Base-by-base conservation (phyloP, 805 yeast genomes). In the Candida wancherniae region DNA sequence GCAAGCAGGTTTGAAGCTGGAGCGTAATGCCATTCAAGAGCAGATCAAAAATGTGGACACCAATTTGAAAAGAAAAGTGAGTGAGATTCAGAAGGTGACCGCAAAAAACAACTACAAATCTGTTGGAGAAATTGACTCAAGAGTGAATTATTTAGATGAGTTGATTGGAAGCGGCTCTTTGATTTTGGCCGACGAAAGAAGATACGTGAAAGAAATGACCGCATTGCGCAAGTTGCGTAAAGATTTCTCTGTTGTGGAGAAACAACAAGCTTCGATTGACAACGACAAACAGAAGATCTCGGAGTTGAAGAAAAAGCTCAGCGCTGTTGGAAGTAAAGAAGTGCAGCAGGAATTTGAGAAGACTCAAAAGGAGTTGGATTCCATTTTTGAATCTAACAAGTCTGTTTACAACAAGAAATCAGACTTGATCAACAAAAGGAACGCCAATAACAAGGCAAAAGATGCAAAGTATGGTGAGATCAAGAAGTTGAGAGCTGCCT, bases 151-250 rank as follows among this genome's bases (percentile, higher is more conserved):
- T 44, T 73, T 86, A 51, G 97, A 92, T 56, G 72, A 70, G 24
- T 67, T 72, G 45, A 80, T 92, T 40, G 84, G 83, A 34, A 62
- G 82, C 29, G 97, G 97, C 42, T 61, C 71, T 26, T 69, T 92
- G 55, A 75, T 84, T 48, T 76, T 92, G 52, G 97, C 87, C 32
- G 95, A 90, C 42, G 99, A 92, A 72, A 81, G 85, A 67, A 73
- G 78, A 53, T 62, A 71, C 44, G 77, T 92, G 45, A 84, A 84
- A 64, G 97, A 90, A 64, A 83, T 86, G 71, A 73, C 86, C 31
- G 60, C 79, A 26, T 74, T 92, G 58, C 79, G 90, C 62, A 86
- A 84, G 63, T 64, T 83, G 54, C 77, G 80, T 53, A 82, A 81
- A 58, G 88, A 81, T 57, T 84, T 85, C 55, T 75, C 76, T 29